Percentiles rank a stretch among this genome's conserved stretches.
These are phyloP conservation scores for Pistacia vera DNA, from an alignment of 345 rosid species.

Conservation along the genomic window DNA sequence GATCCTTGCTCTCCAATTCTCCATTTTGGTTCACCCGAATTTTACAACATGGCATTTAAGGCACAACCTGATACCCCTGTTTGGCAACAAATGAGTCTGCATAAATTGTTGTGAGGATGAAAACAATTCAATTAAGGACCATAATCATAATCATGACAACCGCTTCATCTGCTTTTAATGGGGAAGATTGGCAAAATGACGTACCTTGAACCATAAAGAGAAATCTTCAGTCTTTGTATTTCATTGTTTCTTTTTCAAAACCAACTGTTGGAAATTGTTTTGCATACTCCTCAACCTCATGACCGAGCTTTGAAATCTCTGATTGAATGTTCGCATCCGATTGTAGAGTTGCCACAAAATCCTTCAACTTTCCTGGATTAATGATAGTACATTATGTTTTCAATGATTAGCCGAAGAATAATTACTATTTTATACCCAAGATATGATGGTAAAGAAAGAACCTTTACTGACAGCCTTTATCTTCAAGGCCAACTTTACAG, in stretches of 20 bases:
- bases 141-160: background rate
- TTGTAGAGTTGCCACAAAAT: slow-evolving; percentile 74
- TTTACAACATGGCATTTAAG: background rate
- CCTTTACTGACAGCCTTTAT: slow-evolving; percentile 77
- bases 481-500: slow-evolving; percentile 80
- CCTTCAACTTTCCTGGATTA: slow-evolving; percentile 81
- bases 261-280: slow-evolving; percentile 88
- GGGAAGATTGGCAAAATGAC: background rate
- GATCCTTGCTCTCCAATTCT: background rate
- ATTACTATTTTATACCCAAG: background rate
- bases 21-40: background rate
- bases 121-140: background rate
- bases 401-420: background rate
- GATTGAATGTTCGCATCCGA: slow-evolving; percentile 55
- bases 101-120: background rate
- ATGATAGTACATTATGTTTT: slow-evolving; percentile 4
- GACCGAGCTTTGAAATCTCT: slow-evolving; percentile 68
- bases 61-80: background rate
- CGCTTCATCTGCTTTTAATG: background rate
- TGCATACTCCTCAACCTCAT: slow-evolving; percentile 74
- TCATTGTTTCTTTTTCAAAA: slow-evolving; percentile 89
- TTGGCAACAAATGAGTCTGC: slow-evolving; percentile 15
- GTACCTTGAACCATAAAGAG: slow-evolving; percentile 27
- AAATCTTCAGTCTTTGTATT: slow-evolving; percentile 60
- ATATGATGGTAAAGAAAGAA: slow-evolving; percentile 20